phyloP scores from a whole-genome alignment of 495 filamentous ascomycete species.

The Hypoxylon fragiforme region DNA sequence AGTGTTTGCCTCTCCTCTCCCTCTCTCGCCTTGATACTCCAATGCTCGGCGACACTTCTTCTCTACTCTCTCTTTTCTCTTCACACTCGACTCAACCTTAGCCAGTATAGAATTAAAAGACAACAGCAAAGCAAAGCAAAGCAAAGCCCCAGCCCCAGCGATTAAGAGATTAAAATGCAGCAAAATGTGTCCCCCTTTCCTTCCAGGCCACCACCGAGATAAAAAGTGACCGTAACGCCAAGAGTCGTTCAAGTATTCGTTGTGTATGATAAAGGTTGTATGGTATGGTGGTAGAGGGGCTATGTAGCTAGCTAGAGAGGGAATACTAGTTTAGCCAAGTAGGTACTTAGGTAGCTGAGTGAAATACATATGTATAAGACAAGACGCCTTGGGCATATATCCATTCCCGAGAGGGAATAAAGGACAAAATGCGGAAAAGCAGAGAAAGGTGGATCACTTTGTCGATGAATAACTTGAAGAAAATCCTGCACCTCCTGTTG shows the following conservation, averaged over 20 bases:
- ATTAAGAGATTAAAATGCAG: slow-evolving; percentile 24
- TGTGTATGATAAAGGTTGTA: not conserved
- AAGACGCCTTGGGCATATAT: too few species aligned
- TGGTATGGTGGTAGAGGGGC: too few species aligned
- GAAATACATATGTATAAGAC: not conserved
- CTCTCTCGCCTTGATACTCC: slow-evolving; percentile 25
- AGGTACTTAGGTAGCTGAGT: not conserved
- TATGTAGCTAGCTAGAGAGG: not conserved
- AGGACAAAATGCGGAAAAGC: too few species aligned
- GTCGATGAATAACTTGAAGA: slow-evolving; percentile 5
- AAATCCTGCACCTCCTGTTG: slow-evolving; percentile 23
- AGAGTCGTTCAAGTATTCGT: slow-evolving; percentile 19
- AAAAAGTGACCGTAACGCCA: slow-evolving; percentile 18
- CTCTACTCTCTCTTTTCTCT: slow-evolving; percentile 10
- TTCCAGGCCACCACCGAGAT: slow-evolving; percentile 14
- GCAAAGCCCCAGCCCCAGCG: slow-evolving; percentile 10
- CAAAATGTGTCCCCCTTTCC: slow-evolving; percentile 4
- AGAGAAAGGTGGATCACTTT: slow-evolving; percentile 15
- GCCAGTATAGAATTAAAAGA: not conserved
- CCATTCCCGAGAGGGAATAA: not conserved
- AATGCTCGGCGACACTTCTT: slow-evolving; percentile 19
- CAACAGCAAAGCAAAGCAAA: not conserved
- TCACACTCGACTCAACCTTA: not conserved
- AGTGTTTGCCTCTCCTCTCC: too few species aligned
- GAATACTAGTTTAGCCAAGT: not conserved